phyloP scores from a whole-genome alignment of 108 stramenopile genomes.

The Cyclostephanos tholiformis region DNA sequence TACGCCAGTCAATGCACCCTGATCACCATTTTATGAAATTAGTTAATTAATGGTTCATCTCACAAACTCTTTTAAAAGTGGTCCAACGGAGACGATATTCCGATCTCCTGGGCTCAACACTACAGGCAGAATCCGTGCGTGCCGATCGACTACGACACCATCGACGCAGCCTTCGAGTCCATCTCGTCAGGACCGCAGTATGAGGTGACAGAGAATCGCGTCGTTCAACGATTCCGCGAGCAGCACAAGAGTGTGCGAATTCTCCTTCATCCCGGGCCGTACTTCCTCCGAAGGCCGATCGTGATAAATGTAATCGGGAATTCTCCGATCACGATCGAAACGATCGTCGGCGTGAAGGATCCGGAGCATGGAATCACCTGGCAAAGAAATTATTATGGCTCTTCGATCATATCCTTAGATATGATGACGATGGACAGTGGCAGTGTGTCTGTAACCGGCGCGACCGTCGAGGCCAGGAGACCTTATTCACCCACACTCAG shows the following conservation, averaged over 20 bases:
- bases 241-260: slow-evolving; percentile 43
- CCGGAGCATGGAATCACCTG: slow-evolving; percentile 29
- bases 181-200: slow-evolving; percentile 23
- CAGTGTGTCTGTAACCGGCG: neutral
- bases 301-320: slow-evolving; percentile 41
- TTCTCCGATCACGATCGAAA: slow-evolving; percentile 58
- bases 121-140: slow-evolving; percentile 75
- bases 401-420: neutral
- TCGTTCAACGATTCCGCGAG: slow-evolving; percentile 27
- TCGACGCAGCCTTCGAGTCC: slow-evolving; percentile 54
- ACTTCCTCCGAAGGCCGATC: slow-evolving; percentile 60
- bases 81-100: slow-evolving; percentile 62
- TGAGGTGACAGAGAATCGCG: slow-evolving; percentile 20
- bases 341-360: slow-evolving; percentile 50
- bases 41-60: no score
- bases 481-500: slow-evolving; percentile 32
- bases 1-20: slow-evolving; percentile 26
- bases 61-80: slow-evolving; percentile 47
- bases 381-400: slow-evolving; percentile 29
- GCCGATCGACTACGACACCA: slow-evolving; percentile 73
- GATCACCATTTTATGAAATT: no score
- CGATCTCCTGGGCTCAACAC: slow-evolving; percentile 64
- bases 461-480: slow-evolving; percentile 9
- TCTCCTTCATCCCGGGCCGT: slow-evolving; percentile 63
- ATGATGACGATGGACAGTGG: neutral